phyloP scores from a whole-genome alignment of 306 rosid genomes.

The Hylodesmum podocarpum region DNA sequence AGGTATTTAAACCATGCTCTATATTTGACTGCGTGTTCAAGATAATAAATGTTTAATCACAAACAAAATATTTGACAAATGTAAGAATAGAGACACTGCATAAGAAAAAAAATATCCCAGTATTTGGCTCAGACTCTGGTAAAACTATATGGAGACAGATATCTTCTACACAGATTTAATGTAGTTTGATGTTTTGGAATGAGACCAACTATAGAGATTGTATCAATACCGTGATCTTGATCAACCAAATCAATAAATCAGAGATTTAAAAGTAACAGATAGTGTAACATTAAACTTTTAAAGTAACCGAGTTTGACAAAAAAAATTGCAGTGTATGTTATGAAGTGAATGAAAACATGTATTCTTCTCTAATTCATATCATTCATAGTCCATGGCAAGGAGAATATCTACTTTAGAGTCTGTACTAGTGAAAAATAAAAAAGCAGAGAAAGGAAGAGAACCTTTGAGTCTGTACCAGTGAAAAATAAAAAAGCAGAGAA shows the following conservation, averaged over 20 bases:
- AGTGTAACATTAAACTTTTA: neutral
- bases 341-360: neutral
- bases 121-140: neutral
- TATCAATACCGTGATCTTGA: neutral
- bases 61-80: neutral
- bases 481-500: constrained; percentile 12
- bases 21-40: neutral
- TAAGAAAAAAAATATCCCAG: neutral
- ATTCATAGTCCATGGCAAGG: neutral
- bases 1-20: neutral
- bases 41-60: neutral
- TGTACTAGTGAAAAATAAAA: neutral
- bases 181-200: neutral
- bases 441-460: constrained; percentile 36
- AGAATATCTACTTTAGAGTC: neutral
- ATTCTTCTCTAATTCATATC: neutral
- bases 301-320: neutral
- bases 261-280: neutral
- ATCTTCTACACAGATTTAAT: constrained; percentile 1
- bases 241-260: neutral
- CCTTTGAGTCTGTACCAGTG: constrained; percentile 46
- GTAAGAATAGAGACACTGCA: neutral
- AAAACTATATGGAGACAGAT: neutral
- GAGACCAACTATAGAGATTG: neutral
- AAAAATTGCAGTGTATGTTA: neutral